Percentiles rank a stretch among this genome's conserved stretches.
phyloP scores from a whole-genome alignment of 2,329 filamentous ascomycete species.

The Graphium sp. region DNA sequence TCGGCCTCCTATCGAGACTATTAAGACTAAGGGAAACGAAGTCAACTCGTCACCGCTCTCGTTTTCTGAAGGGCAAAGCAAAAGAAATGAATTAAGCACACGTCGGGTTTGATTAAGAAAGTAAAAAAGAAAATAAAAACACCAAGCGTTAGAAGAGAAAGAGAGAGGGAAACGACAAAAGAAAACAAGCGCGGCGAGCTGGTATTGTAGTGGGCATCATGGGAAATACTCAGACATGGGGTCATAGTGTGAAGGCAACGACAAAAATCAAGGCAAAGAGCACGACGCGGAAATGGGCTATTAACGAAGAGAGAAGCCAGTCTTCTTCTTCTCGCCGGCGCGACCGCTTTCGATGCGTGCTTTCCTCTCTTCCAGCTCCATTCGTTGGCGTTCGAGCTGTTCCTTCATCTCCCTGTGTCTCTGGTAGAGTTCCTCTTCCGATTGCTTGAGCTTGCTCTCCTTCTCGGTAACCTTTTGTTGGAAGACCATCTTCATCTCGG shows the following conservation, averaged over 20 bases:
- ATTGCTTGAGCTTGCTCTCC: slow-evolving; percentile 98
- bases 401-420: slow-evolving; percentile 99
- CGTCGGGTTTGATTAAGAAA: slow-evolving; percentile 21
- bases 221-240: slow-evolving; percentile 31
- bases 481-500: slow-evolving; percentile 99
- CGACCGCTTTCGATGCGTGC: slow-evolving; percentile 82
- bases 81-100: slow-evolving; percentile 5
- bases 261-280: slow-evolving; percentile 5
- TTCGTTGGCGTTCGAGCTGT: slow-evolving; percentile 85
- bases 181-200: slow-evolving; percentile 35
- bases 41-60: too few relatives aligned
- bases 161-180: slow-evolving; percentile 21
- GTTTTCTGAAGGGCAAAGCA: slow-evolving; percentile 5
- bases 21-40: too few relatives aligned
- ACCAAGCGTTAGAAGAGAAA: slow-evolving; percentile 19
- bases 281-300: slow-evolving; percentile 9
- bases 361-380: slow-evolving; percentile 98
- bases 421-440: slow-evolving; percentile 95
- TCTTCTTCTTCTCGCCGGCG: slow-evolving; percentile 92
- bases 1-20: too few relatives aligned
- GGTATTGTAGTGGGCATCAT: slow-evolving; percentile 42
- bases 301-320: slow-evolving; percentile 98
- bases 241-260: slow-evolving; percentile 23
- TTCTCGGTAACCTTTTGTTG: slow-evolving; percentile 99
- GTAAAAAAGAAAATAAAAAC: slow-evolving; percentile 18